Conservation (phyloP, 495 filamentous ascomycete genomes). For the Aspergillus nidulans region DNA sequence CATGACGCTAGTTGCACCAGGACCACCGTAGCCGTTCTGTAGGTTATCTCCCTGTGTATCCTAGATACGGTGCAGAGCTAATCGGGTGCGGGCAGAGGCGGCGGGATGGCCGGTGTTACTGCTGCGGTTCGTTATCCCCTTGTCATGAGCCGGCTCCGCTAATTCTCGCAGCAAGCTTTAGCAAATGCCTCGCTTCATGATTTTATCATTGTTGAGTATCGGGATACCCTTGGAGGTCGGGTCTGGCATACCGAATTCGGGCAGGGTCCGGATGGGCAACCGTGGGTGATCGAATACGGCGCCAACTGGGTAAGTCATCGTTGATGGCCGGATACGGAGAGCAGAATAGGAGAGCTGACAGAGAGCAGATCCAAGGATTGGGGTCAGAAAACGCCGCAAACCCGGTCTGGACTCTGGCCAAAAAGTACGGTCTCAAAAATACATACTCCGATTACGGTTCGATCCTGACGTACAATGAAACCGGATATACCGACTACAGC, state of each 20-base stretch:
- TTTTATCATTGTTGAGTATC: constrained; percentile 68
- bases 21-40: constrained; percentile 39
- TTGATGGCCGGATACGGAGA: background rate
- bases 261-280: constrained; percentile 40
- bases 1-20: constrained; percentile 30
- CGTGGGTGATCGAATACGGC: constrained; percentile 61
- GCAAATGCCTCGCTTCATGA: constrained; percentile 60
- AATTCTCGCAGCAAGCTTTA: constrained; percentile 52
- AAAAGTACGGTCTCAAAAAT: constrained; percentile 60
- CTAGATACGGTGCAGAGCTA: background rate
- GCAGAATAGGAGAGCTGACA: background rate
- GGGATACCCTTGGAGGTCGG: constrained; percentile 59
- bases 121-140: constrained; percentile 49
- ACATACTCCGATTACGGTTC: constrained; percentile 59
- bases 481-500: constrained; percentile 48
- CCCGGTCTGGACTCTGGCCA: constrained; percentile 64
- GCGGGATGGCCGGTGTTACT: constrained; percentile 61
- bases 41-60: background rate
- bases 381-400: constrained; percentile 49
- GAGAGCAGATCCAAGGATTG: constrained; percentile 57
- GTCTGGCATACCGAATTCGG: constrained; percentile 58
- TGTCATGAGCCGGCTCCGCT: background rate
- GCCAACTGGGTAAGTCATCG: constrained; percentile 56
- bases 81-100: constrained; percentile 21
- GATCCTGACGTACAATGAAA: constrained; percentile 56